Percentiles rank a stretch among this genome's conserved stretches.
phyloP scores from a whole-genome alignment of 768 basidiomycete species.

The Tylopilus cervinicoccineus region DNA sequence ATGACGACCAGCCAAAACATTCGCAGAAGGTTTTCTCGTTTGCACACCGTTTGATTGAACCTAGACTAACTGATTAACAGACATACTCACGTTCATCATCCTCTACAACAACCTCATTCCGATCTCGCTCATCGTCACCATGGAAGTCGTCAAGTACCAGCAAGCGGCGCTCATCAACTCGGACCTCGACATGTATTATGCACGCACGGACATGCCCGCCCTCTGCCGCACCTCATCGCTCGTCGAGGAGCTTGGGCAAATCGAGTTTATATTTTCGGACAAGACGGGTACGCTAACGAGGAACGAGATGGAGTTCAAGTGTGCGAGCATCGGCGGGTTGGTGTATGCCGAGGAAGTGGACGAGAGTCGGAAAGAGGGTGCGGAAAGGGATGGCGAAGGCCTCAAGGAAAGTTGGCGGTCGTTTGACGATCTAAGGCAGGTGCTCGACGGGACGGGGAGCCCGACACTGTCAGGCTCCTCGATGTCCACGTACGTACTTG shows the following conservation, averaged over 20 bases:
- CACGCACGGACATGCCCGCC: slow-evolving; percentile 91
- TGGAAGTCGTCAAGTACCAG: slow-evolving; percentile 99
- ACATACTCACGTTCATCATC: slow-evolving; percentile 97
- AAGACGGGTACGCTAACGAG: slow-evolving; percentile 94
- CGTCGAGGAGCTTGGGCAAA: slow-evolving; percentile 97
- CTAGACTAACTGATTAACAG: slow-evolving; percentile 36
- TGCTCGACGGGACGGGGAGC: slow-evolving; percentile 42
- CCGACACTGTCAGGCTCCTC: neutral
- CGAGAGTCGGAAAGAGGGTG: slow-evolving; percentile 68
- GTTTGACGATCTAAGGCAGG: slow-evolving; percentile 65
- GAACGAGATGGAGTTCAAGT: slow-evolving; percentile 97
- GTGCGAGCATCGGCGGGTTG: slow-evolving; percentile 83
- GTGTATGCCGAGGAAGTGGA: slow-evolving; percentile 92
- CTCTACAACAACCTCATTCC: slow-evolving; percentile 99
- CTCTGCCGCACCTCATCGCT: slow-evolving; percentile 97
- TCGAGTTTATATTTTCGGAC: slow-evolving; percentile 94
- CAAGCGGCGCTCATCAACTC: slow-evolving; percentile 97
- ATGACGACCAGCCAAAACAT: slow-evolving; percentile 54
- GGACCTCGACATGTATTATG: slow-evolving; percentile 98
- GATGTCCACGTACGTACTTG: neutral
- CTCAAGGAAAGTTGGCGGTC: slow-evolving; percentile 63
- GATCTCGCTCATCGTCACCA: slow-evolving; percentile 98
- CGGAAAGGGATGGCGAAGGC: slow-evolving; percentile 37
- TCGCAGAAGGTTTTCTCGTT: slow-evolving; percentile 75
- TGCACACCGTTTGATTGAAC: neutral